Conservation (phyloP, 371 early-diverging fungal genomes). For the Circinella minor region DNA sequence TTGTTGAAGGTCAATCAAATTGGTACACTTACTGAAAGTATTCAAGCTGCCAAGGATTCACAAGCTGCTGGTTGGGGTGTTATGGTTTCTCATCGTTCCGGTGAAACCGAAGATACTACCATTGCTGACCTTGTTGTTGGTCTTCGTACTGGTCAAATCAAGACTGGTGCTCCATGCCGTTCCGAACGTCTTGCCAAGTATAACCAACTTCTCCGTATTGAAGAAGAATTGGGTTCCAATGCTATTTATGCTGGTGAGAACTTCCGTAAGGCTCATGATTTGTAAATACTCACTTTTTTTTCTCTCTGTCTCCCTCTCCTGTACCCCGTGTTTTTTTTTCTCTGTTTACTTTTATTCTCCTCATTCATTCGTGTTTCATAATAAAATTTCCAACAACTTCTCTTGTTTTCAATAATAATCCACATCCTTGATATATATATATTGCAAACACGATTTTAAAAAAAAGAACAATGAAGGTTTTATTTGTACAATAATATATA, state of each 20-base stretch:
- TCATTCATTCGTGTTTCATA: background rate
- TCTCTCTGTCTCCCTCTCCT: background rate
- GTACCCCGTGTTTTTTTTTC: background rate
- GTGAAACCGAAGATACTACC: conserved; percentile 99
- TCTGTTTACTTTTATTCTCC: background rate
- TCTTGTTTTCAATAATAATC: background rate
- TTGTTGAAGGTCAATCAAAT: conserved; percentile 99
- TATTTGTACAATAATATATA: conserved; percentile 4
- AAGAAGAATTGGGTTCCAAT: conserved; percentile 82
- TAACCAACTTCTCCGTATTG: conserved; percentile 97
- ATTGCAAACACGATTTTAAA: background rate
- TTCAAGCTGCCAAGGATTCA: conserved; percentile 76
- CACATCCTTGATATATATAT: too few species aligned
- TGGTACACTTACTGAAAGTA: conserved; percentile 96
- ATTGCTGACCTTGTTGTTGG: conserved; percentile 99
- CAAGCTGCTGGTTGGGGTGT: conserved; percentile 94
- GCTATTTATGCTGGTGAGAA: conserved; percentile 92
- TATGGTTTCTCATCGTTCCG: conserved; percentile 99
- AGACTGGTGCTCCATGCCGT: conserved; percentile 99
- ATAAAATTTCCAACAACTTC: background rate
- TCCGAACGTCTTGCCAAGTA: conserved; percentile 98
- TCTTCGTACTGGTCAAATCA: conserved; percentile 97
- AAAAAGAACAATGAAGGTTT: background rate
- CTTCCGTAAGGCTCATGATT: conserved; percentile 83
- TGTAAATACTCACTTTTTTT: conserved; percentile 38